Evolutionary conservation across 2,329 filamentous ascomycete genomes (phyloP), one percentile per base, ranked within the genome.

Genomic region (Capronia epimyces): DNA sequence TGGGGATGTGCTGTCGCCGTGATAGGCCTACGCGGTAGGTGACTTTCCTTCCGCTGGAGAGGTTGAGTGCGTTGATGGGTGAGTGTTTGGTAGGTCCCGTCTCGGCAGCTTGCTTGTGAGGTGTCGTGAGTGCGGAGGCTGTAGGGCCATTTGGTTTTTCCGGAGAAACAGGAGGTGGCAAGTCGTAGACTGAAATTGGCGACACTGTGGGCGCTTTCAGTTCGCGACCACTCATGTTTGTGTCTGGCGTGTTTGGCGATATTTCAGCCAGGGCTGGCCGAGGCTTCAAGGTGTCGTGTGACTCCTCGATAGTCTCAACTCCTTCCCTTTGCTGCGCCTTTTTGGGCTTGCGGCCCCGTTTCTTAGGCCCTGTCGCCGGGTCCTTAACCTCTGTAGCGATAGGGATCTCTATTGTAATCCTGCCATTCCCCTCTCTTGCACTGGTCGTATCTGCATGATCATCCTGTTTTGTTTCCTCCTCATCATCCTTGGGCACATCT

Each of bases 21-120:
- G 59, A 62, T 22, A 63, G 49, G 34, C 60, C 60, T 10, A 63
- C 42, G 22, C 60, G 58, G 43, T 57, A 58, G 13, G 50, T 52
- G 24, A 29, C 37, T 36, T 57, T 57, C 34, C 46, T 43, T 8
- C 46, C 50, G 15, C 34, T 46, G 15, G 47, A 46, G 8, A 50
- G 37, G 16, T 32, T 37, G 13, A 49, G 44, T 9, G 57, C 39
- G 29, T 59, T 61, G 48, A 61, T 59, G 18, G 60, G 59, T 4
- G 59, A 61, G 45, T 62, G 57, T 32, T 58, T 55, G 6, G 50
- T 51, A 1, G 53, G 53, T 6, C 55, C 55, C 32, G 56, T 56
- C 34, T 59, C 50, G n/a, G 51, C 18, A 20, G 42, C 21, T 3
- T 24, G 37, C 24, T 55, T 55, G 18, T 46, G 29, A 1, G 53